A percentile compares a stretch with the other conserved stretches of the same genome.
Conservation (phyloP, 2,329 filamentous ascomycete species). For the Exophiala calicioides region DNA sequence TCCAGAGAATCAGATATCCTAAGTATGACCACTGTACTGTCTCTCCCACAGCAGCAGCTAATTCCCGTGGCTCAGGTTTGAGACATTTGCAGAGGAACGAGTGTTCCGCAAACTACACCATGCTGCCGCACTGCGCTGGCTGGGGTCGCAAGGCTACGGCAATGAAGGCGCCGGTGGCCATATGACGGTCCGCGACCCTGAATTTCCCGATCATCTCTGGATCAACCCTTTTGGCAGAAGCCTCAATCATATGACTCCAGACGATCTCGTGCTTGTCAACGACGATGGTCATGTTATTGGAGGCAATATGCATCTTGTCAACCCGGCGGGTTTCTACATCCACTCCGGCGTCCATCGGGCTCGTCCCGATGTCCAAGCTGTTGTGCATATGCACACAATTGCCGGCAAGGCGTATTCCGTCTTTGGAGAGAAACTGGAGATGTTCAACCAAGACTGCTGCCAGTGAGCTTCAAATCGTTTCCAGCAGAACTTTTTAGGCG, state of each 20-base stretch:
- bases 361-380: constrained; percentile 59
- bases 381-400: constrained; percentile 60
- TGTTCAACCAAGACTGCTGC: constrained; percentile 53
- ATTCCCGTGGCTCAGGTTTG: too few species aligned
- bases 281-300: constrained; percentile 43
- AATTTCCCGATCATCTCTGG: constrained; percentile 36
- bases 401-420: constrained; percentile 63
- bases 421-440: constrained; percentile 60
- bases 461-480: too few species aligned
- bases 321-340: constrained; percentile 58
- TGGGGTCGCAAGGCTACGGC: constrained; percentile 30
- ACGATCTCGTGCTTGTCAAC: constrained; percentile 42
- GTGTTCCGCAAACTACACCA: constrained; percentile 36
- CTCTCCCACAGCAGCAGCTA: too few species aligned
- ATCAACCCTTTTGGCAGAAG: constrained; percentile 32
- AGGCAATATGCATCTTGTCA: constrained; percentile 42
- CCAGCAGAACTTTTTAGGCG: too few species aligned
- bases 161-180: constrained; percentile 38
- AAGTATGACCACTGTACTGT: too few species aligned
- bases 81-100: too few species aligned
- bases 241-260: constrained; percentile 43
- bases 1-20: too few species aligned
- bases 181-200: constrained; percentile 44
- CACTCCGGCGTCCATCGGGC: constrained; percentile 61
- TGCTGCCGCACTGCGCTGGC: constrained; percentile 40